Evolutionary conservation across 768 basidiomycete genomes (phyloP), one percentile per base, ranked within the genome.

Genomic region (Candolleomyces eurysporus): DNA sequence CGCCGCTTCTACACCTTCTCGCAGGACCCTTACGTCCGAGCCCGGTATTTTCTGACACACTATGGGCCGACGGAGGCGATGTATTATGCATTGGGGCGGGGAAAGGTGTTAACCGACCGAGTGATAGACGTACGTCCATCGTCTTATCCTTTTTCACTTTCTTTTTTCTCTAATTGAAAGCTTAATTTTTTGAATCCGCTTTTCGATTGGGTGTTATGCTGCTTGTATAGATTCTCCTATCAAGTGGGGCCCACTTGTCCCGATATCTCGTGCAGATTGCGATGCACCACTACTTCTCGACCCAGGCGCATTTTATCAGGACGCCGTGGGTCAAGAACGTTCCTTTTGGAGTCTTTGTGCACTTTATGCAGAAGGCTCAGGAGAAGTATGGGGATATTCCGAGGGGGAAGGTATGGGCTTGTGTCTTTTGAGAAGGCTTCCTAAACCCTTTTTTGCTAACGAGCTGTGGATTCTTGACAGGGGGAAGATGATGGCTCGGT

Each of bases 241-340:
- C 83, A 55, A 90, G 89, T 66, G 90, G 90, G 58, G 90, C 89
- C 58, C 88, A 90, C 68, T 72, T 92, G 63, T 92, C 90, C 63
- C 84, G 91, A 52, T 92, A 92, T 74, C 80, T 92, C 51, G 80
- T 88, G 50, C 91, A 92, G 72, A 81, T 89, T 57, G 88, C 90
- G 40, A 84, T 88, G 57, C 90, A 91, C 62, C 91, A 92, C 69
- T 91, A 86, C 70, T 92, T 90, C 71, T 83, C 87, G 63, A 84
- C 88, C 2, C 83, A 84, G 62, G 75, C 84, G 31, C 88, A 89
- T 62, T 92, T 91, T 65, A 83, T 91, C 73, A 91, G 91, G 74
- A 83, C 87, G 0, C 75, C 76, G 22, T 92, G 90, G 90, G 88
- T 88, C 65, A 83, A 89, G 67, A 82, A 80, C 30, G 78, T 92